Conservation (phyloP, 225 moss, liverwort and hornwort genomes). For the Polytrichum formosum region DNA sequence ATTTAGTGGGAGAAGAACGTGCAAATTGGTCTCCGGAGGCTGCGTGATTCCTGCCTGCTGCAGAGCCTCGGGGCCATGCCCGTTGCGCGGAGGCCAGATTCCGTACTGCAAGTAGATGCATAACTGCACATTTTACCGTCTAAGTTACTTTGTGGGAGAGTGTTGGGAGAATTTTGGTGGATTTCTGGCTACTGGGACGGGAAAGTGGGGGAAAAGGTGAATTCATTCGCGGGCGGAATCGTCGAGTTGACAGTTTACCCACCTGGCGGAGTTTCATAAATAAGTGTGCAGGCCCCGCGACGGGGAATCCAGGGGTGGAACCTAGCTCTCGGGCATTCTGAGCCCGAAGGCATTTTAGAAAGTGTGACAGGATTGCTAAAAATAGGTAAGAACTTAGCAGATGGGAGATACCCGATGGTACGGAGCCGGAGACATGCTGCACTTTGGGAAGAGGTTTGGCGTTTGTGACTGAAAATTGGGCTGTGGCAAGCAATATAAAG, state of each 20-base stretch:
- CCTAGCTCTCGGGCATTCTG: not conserved
- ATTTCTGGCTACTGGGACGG: not conserved
- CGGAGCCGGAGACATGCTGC: no score
- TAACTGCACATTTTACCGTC: not conserved
- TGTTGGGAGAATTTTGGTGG: not conserved
- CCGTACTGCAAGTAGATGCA: not conserved
- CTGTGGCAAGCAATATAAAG: slow-evolving; percentile 12
- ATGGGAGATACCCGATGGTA: not conserved
- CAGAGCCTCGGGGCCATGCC: slow-evolving; percentile 23
- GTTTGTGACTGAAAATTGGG: not conserved
- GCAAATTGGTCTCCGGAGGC: no score
- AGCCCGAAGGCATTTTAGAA: not conserved
- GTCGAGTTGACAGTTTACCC: not conserved
- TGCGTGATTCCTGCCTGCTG: slow-evolving; percentile 24
- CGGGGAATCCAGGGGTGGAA: not conserved
- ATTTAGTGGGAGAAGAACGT: no score
- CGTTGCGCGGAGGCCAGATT: slow-evolving; percentile 1
- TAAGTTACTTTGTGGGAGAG: not conserved
- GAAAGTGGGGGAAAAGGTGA: no score
- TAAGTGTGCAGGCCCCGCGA: no score
- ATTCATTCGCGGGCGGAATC: not conserved
- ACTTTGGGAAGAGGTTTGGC: no score
- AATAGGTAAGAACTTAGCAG: not conserved
- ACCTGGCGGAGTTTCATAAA: no score
- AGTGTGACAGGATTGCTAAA: slow-evolving; percentile 10